Conservation (phyloP, 1,284 basidiomycete species). For the Mycosarcoma maydis region DNA sequence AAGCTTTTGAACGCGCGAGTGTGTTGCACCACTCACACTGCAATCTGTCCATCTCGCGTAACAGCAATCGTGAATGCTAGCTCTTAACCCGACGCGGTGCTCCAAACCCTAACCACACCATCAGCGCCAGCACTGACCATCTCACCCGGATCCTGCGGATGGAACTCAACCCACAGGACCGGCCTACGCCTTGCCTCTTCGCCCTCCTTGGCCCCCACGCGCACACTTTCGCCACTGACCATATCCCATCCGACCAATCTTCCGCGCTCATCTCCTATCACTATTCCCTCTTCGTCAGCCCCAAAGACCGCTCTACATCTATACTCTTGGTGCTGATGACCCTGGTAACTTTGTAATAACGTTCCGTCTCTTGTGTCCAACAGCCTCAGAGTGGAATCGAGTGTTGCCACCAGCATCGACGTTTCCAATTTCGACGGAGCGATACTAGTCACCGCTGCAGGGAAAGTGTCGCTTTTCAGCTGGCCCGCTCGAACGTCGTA, state of each 20-base stretch:
- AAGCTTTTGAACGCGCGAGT: no score
- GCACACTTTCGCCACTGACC: constrained; percentile 67
- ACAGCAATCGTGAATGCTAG: no score
- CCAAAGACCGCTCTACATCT: constrained; percentile 85
- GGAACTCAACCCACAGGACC: constrained; percentile 88
- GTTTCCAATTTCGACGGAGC: constrained; percentile 78
- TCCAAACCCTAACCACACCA: constrained; percentile 62
- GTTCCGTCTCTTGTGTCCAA: constrained; percentile 86
- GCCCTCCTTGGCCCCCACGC: constrained; percentile 72
- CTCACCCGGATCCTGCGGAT: constrained; percentile 72
- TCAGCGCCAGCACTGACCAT: constrained; percentile 85
- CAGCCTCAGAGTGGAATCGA: constrained; percentile 84
- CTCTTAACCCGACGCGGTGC: background rate
- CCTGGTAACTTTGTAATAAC: constrained; percentile 83
- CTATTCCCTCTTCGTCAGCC: constrained; percentile 77
- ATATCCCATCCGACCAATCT: constrained; percentile 90
- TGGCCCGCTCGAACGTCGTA: constrained; percentile 94
- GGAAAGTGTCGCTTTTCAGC: constrained; percentile 85
- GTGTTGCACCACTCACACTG: no score
- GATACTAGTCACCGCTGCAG: constrained; percentile 76
- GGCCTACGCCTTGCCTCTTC: constrained; percentile 81
- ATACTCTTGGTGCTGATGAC: constrained; percentile 79
- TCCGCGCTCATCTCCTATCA: constrained; percentile 90
- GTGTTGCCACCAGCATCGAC: constrained; percentile 81
- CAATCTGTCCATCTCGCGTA: no score